Conservation (phyloP, 2,329 filamentous ascomycete species). For the Whalleya microplaca region DNA sequence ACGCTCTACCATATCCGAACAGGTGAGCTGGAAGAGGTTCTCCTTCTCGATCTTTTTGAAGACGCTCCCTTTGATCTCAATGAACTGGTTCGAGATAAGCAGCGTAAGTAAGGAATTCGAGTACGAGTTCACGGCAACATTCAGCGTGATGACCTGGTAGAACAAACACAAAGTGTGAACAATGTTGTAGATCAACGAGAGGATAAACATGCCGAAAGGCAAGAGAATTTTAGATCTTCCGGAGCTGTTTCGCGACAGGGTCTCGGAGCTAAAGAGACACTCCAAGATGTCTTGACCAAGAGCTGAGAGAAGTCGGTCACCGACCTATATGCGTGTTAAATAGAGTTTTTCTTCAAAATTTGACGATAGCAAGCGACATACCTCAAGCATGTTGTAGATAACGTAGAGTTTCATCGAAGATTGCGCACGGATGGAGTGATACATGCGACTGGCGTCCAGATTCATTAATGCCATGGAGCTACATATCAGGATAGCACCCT, state of each 20-base stretch:
- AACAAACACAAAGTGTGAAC: slow-evolving; percentile 87
- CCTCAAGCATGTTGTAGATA: slow-evolving; percentile 96
- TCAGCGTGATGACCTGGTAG: slow-evolving; percentile 96
- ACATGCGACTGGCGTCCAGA: slow-evolving; percentile 96
- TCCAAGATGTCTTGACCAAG: slow-evolving; percentile 96
- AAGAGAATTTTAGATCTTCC: slow-evolving; percentile 89
- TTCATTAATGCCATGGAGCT: slow-evolving; percentile 86
- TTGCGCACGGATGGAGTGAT: slow-evolving; percentile 94
- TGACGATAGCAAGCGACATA: slow-evolving; percentile 35
- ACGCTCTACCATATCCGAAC: slow-evolving; percentile 93
- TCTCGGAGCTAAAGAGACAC: slow-evolving; percentile 92
- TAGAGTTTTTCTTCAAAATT: background rate
- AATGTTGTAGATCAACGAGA: slow-evolving; percentile 86
- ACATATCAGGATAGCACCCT: slow-evolving; percentile 83
- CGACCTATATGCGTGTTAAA: slow-evolving; percentile 52
- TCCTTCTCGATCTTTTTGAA: slow-evolving; percentile 99
- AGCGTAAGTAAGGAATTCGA: slow-evolving; percentile 93
- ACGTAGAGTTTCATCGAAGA: slow-evolving; percentile 98
- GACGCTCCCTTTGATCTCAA: slow-evolving; percentile 97
- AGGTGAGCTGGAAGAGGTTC: slow-evolving; percentile 94
- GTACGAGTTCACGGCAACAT: slow-evolving; percentile 98
- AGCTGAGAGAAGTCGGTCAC: slow-evolving; percentile 86
- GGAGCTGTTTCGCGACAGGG: slow-evolving; percentile 81
- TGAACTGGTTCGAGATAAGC: slow-evolving; percentile 95
- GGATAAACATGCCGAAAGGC: slow-evolving; percentile 87